Base-by-base conservation (phyloP, 106 monocot genomes). In the Dioscorea dumetorum region DNA sequence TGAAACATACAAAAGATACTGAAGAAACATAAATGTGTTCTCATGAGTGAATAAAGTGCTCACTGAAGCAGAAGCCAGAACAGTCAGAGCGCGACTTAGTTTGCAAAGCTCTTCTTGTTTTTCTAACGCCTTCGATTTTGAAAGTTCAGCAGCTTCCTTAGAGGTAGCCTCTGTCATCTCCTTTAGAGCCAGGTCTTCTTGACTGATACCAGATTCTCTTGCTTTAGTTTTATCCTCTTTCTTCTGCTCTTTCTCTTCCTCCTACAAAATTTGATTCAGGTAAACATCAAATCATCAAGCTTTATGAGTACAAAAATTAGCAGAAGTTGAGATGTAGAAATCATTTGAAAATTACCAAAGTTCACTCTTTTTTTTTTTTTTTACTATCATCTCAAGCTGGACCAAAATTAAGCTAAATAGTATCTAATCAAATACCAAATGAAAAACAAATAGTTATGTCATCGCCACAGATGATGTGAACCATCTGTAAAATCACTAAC, bases 31-130 rank as follows among this genome's bases (percentile, higher is more conserved):
- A 10, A 49, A 69, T 23, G 48, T 71, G 53, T 48, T 52, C 9
- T 24, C 12, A 24, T 21, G 21, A 23, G 5, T 41, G 6, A 41
- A 41, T 41, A 10, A 4, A 63, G 58, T 32, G 21, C 74, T 72
- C 89, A 93, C 93, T 50, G 93, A 93, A 54, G 90, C 89, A 60
- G 97, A 97, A 58, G 97, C 86, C 9, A 97, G 78, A 58, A 97
- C 87, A 77, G 97, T 73, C 58, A 97, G 63, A 63, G 92, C 97
- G 49, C 84, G 89, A 53, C 97, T 92, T 62, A 97, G 77, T 60
- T 92, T 80, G 68, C 97, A 97, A 34, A 92, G 77, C 35, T 89
- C 48, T 74, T 97, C 91, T 33, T 81, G 73, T 51, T 87, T 97
- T 22, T 82, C 84, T 8, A 76, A 53, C 52, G 54, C 63, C 78